Evolutionary conservation across 2,329 filamentous ascomycete genomes (phyloP).

Genomic region (Fusarium domesticum): DNA sequence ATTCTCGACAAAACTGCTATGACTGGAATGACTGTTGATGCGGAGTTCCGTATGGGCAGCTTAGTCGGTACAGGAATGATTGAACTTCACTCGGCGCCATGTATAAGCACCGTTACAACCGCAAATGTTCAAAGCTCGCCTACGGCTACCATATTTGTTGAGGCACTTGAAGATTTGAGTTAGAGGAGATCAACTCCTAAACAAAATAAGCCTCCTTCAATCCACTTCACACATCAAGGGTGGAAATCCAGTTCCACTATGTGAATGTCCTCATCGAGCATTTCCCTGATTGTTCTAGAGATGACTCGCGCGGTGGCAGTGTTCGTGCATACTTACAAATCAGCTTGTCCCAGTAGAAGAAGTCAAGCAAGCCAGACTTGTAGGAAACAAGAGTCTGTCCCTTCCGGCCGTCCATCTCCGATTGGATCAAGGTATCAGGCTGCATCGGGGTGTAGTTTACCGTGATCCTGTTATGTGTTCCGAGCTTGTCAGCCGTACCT

Average conservation of each 20-base stretch:
- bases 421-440: slow-evolving; percentile 1
- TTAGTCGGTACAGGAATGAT: not conserved
- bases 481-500: slow-evolving; percentile 3
- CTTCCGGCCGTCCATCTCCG: slow-evolving; percentile 1
- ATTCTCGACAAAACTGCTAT: not conserved
- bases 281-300: not conserved
- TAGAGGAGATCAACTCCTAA: not conserved
- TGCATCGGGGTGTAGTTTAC: slow-evolving; percentile 5
- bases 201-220: not conserved
- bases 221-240: not conserved
- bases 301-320: slow-evolving; percentile 1
- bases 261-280: slow-evolving; percentile 8
- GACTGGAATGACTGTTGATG: not conserved
- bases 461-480: slow-evolving; percentile 5
- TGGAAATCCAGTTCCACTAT: slow-evolving; percentile 6
- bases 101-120: not conserved
- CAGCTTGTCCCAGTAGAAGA: not conserved
- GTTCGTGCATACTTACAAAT: slow-evolving; percentile 5
- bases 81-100: not conserved
- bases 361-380: not conserved
- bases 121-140: not conserved
- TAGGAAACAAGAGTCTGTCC: slow-evolving; percentile 3
- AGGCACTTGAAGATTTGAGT: not conserved
- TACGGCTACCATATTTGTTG: not conserved
- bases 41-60: not conserved